These are phyloP conservation scores for Cucumis hystrix DNA, from an alignment of 306 rosid species.

Conservation along the genomic window DNA sequence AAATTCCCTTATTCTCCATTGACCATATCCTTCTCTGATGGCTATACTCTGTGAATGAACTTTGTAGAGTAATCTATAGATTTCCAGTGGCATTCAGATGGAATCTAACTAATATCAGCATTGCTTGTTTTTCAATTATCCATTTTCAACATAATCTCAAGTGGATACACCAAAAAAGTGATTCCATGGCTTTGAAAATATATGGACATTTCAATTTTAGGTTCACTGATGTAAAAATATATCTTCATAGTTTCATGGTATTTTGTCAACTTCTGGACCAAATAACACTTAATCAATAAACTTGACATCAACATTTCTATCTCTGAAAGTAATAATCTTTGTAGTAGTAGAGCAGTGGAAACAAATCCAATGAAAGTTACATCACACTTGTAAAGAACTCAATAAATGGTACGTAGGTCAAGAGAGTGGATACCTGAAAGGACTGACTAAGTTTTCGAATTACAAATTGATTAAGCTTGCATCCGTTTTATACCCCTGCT, in stretches of 20 bases:
- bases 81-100: too few species aligned
- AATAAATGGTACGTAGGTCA: neutral
- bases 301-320: neutral
- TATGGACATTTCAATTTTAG: neutral
- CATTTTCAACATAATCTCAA: too few species aligned
- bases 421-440: neutral
- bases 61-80: too few species aligned
- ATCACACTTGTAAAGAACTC: neutral
- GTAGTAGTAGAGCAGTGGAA: neutral
- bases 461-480: neutral
- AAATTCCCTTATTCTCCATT: too few species aligned
- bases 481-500: slow-evolving; percentile 31
- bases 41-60: too few species aligned
- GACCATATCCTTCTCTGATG: too few species aligned
- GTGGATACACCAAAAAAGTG: too few species aligned
- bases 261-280: neutral
- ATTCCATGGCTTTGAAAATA: too few species aligned
- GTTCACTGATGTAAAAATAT: neutral
- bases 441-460: neutral
- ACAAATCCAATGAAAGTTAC: neutral
- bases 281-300: neutral
- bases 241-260: neutral
- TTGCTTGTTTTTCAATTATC: too few species aligned
- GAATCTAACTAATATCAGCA: too few species aligned
- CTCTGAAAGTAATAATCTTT: neutral